phyloP scores from a whole-genome alignment of 2,329 filamentous ascomycete species.

The Scedosporium dehoogii region DNA sequence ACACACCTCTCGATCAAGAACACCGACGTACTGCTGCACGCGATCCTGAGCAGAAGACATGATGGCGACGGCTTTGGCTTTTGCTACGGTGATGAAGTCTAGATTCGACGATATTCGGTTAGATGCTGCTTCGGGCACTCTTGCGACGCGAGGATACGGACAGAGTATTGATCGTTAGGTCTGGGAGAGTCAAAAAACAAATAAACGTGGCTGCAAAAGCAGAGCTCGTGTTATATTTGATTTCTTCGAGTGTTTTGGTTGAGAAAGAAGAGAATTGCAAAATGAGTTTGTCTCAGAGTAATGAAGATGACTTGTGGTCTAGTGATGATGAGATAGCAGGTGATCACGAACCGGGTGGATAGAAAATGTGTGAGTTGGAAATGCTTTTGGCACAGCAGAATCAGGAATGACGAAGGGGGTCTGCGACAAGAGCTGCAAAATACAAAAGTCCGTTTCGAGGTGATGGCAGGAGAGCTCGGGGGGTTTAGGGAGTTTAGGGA shows the following conservation, averaged over 20 bases:
- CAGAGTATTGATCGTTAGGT: neutral
- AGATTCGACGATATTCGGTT: slow-evolving; percentile 10
- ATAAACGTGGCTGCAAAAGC: neutral
- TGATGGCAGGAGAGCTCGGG: neutral
- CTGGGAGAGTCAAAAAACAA: neutral
- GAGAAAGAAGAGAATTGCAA: neutral
- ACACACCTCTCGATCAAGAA: slow-evolving; percentile 76
- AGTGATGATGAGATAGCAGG: slow-evolving; percentile 6
- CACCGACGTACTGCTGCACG: slow-evolving; percentile 64
- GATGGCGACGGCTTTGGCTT: slow-evolving; percentile 21
- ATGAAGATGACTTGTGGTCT: neutral
- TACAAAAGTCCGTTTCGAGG: neutral
- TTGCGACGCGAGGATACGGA: slow-evolving; percentile 6
- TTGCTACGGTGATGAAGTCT: neutral
- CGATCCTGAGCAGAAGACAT: slow-evolving; percentile 70
- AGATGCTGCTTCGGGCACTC: neutral
- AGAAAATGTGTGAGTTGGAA: neutral
- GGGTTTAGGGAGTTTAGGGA: neutral
- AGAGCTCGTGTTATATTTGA: neutral
- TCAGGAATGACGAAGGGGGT: slow-evolving; percentile 1
- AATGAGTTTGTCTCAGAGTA: slow-evolving; percentile 4
- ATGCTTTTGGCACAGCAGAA: neutral
- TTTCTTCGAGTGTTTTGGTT: neutral
- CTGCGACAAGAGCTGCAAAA: neutral
- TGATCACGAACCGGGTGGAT: neutral